Evolutionary conservation across 1,284 basidiomycete species (phyloP), one percentile per base, ranked within the genome.

Genomic region (Puccinia brachypodii): DNA sequence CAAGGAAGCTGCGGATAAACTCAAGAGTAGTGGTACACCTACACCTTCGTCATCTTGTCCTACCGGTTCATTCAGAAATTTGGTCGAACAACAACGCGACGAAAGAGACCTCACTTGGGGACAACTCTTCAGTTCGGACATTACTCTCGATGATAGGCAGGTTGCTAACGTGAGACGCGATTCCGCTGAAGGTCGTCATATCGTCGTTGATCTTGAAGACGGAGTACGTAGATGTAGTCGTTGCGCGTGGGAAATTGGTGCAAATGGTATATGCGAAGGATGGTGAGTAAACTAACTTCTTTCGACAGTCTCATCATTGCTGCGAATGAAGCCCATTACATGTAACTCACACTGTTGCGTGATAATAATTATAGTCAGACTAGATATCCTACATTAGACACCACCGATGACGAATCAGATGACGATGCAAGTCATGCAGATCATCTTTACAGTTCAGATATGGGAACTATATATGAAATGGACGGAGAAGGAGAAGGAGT

Each of bases 41-140:
- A 22, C 25, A 4, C 53, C 53, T 22, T 44, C 64, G 0, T 44
- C 50, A 0, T 53, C 50, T 3, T 33, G 31, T 76, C n/a, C 66
- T 11, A 33, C 66, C 0, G 28, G 38, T 31, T 71, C 66, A 36
- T 58, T 79, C n/a, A 72, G 77, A 47, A 69, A 72, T 25, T 28
- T 38, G 38, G 66, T 71, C 25, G 77, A 79, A 40, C 33, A 53
- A 56, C 77, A 79, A 58, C 47, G 77, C 1, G 56, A 79, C 56
- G 77, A 79, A 58, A 79, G 62, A 71, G 77, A 79, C 44, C 62
- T 79, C 9, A 79, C 77, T 13, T 79, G 77, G 77, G 77, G 77
- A 28, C 44, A 60, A 19, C 50, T 79, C n/a, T 79, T 79, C 28
- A 16, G 33, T 25, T 19, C 50, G 33, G n/a, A 25, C 40, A 44